phyloP scores from a whole-genome alignment of 768 basidiomycete species.

The Hortiboletus campestris region DNA sequence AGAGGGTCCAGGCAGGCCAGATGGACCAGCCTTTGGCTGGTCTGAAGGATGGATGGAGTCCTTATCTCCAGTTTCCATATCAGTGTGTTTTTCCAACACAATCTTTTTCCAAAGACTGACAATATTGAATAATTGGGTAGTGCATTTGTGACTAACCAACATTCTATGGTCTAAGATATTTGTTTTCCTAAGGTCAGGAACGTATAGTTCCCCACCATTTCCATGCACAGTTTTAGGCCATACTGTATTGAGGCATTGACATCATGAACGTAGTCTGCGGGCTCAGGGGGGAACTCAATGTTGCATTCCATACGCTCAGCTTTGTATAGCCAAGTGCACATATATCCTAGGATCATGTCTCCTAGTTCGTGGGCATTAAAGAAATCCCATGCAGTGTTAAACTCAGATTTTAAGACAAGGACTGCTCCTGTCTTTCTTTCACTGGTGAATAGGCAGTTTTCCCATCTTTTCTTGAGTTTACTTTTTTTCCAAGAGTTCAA shows the following conservation, averaged over 20 bases:
- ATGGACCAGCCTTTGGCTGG: no score
- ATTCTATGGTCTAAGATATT: background rate
- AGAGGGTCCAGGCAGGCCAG: no score
- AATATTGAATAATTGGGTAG: background rate
- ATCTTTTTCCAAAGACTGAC: background rate
- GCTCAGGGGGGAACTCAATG: background rate
- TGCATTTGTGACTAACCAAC: background rate
- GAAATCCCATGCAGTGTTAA: background rate
- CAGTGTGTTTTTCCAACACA: background rate
- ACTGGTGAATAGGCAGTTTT: background rate
- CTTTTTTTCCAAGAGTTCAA: background rate
- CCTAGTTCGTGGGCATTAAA: background rate
- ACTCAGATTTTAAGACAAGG: background rate
- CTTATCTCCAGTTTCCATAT: fast-evolving
- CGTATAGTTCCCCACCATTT: no score
- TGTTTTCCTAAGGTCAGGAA: background rate
- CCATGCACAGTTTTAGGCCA: no score
- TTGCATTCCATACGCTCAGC: background rate
- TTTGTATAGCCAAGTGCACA: background rate
- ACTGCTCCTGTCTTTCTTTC: background rate
- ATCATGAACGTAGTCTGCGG: no score
- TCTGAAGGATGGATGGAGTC: background rate
- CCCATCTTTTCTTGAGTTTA: background rate
- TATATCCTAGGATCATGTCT: background rate
- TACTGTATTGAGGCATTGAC: no score